Evolutionary conservation across 345 rosid genomes (phyloP), one percentile per base, ranked within the genome.

Genomic region (Linum usitatissimum): DNA sequence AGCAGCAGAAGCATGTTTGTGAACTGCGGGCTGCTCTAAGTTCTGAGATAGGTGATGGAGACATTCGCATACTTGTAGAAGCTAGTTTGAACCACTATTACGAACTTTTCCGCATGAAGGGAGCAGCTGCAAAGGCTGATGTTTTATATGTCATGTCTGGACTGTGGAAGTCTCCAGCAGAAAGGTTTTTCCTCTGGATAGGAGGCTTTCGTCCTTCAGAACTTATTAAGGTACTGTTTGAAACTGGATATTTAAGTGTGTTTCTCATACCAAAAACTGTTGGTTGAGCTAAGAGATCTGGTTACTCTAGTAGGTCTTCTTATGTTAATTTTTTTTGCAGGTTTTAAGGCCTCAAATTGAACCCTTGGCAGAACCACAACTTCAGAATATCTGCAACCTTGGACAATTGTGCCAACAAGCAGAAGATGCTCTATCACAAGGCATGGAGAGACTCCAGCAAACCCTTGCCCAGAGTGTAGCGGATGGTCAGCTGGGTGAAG

Each of bases 141-240:
- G 96, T 90, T 30, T 90, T 87, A 65, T 90, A 84, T 63, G 60
- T 93, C 65, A 89, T 93, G 79, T 81, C 78, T 0, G 99, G 99
- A 21, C 59, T 83, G 85, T 93, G 99, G 99, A 90, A 79, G 71
- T 77, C 99, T 18, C 66, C 94, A 0, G 83, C 97, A 10, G 99
- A 93, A 77, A 78, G 91, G n/a, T 84, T 90, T 66, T 93, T 93
- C 82, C 75, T 78, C 28, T 93, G 99, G 99, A 86, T 93, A 0
- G 99, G 97, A 21, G 99, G 99, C 31, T 93, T 86, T 71, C 86
- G 88, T 61, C 96, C 99, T 48, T 90, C 99, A 0, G 96, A 89
- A 65, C 91, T 93, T 68, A 89, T 93, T 62, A 81, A 89, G 99
- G 98, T 92, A 69, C 72, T 34, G 38, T 34, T 34, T 34, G 38